Evolutionary conservation across 164 flowering plant genomes (phyloP).

Genomic region (Dillenia turbinata): DNA sequence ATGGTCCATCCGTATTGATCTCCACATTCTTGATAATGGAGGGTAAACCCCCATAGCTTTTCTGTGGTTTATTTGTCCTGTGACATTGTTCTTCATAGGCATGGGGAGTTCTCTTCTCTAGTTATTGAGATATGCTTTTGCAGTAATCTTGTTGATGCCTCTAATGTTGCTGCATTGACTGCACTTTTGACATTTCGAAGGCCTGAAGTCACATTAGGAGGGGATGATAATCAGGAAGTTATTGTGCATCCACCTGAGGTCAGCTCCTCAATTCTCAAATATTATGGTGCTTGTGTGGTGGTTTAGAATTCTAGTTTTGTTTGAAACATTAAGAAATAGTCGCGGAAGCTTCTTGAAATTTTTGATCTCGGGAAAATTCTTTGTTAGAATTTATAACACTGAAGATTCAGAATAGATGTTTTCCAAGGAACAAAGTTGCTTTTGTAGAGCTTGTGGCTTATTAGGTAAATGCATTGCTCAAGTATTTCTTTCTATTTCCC

Average conservation of each 20-base stretch:
- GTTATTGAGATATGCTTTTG: slow-evolving; percentile 2
- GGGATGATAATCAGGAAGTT: slow-evolving; percentile 86
- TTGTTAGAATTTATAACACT: no score
- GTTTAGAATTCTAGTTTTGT: no score
- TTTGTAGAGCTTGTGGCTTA: no score
- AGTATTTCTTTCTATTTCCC: no score
- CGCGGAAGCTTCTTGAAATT: no score
- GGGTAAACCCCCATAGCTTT: slow-evolving; percentile 45
- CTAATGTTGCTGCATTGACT: slow-evolving; percentile 95
- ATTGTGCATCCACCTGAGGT: slow-evolving; percentile 90
- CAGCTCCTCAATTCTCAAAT: slow-evolving; percentile 6
- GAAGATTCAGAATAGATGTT: no score
- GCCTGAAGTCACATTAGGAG: slow-evolving; percentile 89
- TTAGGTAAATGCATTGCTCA: no score
- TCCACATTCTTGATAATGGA: slow-evolving; percentile 92
- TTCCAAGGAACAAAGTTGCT: no score
- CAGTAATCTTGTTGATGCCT: slow-evolving; percentile 98
- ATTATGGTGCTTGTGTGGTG: not conserved
- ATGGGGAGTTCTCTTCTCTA: not conserved
- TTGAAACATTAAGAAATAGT: no score
- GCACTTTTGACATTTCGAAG: slow-evolving; percentile 85
- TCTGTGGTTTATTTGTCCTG: not conserved
- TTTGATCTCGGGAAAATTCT: no score
- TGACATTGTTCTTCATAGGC: not conserved
- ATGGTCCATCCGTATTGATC: slow-evolving; percentile 91